These are phyloP conservation scores for Emmonsiellopsis sp. DNA, from an alignment of 2,329 filamentous ascomycete species.

Conservation along the genomic window DNA sequence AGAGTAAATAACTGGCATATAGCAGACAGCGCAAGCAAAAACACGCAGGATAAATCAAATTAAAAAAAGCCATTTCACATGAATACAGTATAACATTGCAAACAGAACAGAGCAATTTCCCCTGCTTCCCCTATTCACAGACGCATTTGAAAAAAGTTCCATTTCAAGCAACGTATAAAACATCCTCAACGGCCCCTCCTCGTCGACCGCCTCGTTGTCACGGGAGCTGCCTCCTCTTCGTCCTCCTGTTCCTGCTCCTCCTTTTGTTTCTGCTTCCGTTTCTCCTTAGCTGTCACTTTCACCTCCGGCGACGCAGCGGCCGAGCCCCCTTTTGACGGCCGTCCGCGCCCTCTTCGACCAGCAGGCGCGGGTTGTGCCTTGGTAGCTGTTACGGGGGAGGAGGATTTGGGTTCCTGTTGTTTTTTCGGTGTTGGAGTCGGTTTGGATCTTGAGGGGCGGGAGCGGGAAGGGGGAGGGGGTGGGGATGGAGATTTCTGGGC, in stretches of 20 bases:
- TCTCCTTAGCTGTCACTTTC: neutral
- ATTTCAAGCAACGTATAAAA: too few relatives aligned
- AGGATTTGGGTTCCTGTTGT: neutral
- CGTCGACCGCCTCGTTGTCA: conserved; percentile 1
- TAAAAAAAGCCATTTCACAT: neutral
- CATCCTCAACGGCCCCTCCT: neutral
- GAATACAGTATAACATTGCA: neutral
- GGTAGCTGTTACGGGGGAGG: neutral
- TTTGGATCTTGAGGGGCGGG: neutral
- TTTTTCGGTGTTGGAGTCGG: neutral
- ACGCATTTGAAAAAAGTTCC: too few relatives aligned
- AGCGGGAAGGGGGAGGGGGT: neutral
- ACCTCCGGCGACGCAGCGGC: neutral
- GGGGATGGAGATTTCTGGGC: neutral
- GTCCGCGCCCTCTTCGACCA: neutral
- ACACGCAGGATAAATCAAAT: neutral
- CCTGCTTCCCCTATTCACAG: too few relatives aligned
- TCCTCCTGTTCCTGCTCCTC: too few relatives aligned
- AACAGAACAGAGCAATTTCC: neutral
- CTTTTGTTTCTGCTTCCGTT: neutral
- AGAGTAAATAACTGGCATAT: neutral
- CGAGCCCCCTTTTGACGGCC: neutral
- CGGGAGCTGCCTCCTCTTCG: neutral
- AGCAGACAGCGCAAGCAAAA: neutral
- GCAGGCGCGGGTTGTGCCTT: neutral